Conservation (phyloP, 208 protist species). For the Endotrypanum monterogeii region DNA sequence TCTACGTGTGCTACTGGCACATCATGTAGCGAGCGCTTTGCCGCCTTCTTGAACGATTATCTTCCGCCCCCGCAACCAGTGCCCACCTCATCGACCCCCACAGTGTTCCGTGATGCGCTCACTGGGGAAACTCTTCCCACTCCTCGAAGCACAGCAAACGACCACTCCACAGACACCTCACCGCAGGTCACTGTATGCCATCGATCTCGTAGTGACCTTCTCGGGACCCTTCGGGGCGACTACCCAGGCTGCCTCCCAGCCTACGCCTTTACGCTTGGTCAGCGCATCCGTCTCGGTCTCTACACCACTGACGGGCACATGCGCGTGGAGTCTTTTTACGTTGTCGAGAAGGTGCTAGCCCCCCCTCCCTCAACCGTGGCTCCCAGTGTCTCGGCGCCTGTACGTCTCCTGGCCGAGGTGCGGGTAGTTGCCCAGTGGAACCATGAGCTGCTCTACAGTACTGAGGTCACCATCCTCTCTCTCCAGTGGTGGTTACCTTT, state of each 20-base stretch:
- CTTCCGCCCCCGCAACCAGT: slow-evolving; percentile 29
- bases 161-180: not conserved
- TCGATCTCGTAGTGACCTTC: not conserved
- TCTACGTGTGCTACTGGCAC: not conserved
- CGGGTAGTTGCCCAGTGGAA: slow-evolving; percentile 60
- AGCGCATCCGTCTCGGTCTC: slow-evolving; percentile 41
- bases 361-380: slow-evolving; percentile 6
- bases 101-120: slow-evolving; percentile 52
- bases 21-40: slow-evolving; percentile 39
- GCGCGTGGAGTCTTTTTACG: slow-evolving; percentile 43
- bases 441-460: slow-evolving; percentile 44
- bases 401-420: slow-evolving; percentile 51
- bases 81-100: slow-evolving; percentile 12
- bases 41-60: slow-evolving; percentile 66
- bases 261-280: slow-evolving; percentile 74
- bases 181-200: not conserved
- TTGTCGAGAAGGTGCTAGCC: slow-evolving; percentile 44
- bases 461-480: slow-evolving; percentile 9
- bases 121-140: slow-evolving; percentile 15
- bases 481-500: slow-evolving; percentile 21
- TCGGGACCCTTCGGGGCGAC: slow-evolving; percentile 10
- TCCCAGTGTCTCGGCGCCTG: not conserved
- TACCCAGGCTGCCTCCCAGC: slow-evolving; percentile 50
- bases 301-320: not conserved
- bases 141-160: not conserved